Base-by-base conservation (phyloP, 2,329 filamentous ascomycete genomes). In the Microdochium paspali region DNA sequence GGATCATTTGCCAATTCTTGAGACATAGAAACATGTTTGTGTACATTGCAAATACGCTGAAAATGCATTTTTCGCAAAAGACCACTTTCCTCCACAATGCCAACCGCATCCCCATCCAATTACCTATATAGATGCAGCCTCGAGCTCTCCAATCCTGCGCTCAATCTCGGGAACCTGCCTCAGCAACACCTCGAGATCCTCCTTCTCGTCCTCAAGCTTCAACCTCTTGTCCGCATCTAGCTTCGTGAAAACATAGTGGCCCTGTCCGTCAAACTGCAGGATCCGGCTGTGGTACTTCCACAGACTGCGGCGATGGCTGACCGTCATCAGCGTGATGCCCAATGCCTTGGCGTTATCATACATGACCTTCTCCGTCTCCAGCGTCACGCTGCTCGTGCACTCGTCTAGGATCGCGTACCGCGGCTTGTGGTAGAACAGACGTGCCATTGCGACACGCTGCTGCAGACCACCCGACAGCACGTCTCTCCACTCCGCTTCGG, bases 251-350 rank as follows among this genome's bases (percentile, higher is more conserved):
- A 96, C 80, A 58, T 87, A 95, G 45, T 89, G 76, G 0, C 93
- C 93, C 66, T 95, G 88, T 0, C 93, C 93, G 65, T 97, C 91
- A 63, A 98, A 98, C 66, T 98, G 93, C 61, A 98, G 66, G 51
- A 98, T 97, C 66, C 85, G 85, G 55, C 82, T 85, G 65, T 98
- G 93, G 65, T 98, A 97, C 66, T 93, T 90, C 93, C 93, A 98
- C 56, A 98, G 67, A 68, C 88, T 95, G 52, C 90, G 74, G 9
- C 93, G 75, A 65, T 98, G 93, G 54, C 84, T 90, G 23, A 98
- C 93, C 0, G 93, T 98, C 88, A 98, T 96, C 53, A 98, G 76
- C 0, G 93, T 97, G 58, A 96, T 93, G 3, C 88, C 90, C 18
- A 96, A 69, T 18, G 79, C 76, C 74, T 98, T 97, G 45, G 93